Evolutionary conservation across 768 basidiomycete species (phyloP), one percentile per base, ranked within the genome.

Genomic region (Russula lepida): DNA sequence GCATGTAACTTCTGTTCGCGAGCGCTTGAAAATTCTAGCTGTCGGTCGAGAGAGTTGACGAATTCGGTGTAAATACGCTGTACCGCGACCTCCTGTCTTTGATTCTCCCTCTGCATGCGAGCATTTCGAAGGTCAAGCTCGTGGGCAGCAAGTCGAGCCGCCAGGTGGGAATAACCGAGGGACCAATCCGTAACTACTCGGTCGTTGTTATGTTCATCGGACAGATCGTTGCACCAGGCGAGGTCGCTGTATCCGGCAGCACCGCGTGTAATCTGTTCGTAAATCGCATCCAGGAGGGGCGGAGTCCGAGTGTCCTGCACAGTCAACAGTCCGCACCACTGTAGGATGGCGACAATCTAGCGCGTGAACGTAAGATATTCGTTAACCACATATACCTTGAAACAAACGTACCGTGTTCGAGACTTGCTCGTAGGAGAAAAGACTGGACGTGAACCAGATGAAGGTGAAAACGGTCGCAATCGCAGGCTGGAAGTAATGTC

Each of bases 311-410:
- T 39, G 28, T 62, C 44, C 11, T 11, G 43, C 12, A 2, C 1
- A 0, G n/a, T 32, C 33, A 58, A 30, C 2, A 62, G 23, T 27
- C 61, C 51, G 19, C 43, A 58, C n/a, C 50, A 28, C 51, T 47
- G 33, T 7, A 62, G 56, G 50, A 52, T 9, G 41, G 25, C 3
- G 19, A 28, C 44, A n/a, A 62, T 37, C 61, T 62, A 48, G n/a
- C 46, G 4, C 13, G 23, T 13, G 1, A 47, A 13, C 4, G n/a
- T 62, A 6, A 58, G 50, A 55, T 12, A 17, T 28, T 30, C 11
- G 11, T 21, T 30, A 28, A 37, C 28, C 5, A 19, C 53, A 35
- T 33, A 15, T 35, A 35, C 2, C 3, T 12, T 19, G 2, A 43
- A 43, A 47, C 0, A 12, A 17, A 32, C 61, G 8, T 19, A 62